Conservation (phyloP, 257 asterid genomes). For the Linaria vulgaris region DNA sequence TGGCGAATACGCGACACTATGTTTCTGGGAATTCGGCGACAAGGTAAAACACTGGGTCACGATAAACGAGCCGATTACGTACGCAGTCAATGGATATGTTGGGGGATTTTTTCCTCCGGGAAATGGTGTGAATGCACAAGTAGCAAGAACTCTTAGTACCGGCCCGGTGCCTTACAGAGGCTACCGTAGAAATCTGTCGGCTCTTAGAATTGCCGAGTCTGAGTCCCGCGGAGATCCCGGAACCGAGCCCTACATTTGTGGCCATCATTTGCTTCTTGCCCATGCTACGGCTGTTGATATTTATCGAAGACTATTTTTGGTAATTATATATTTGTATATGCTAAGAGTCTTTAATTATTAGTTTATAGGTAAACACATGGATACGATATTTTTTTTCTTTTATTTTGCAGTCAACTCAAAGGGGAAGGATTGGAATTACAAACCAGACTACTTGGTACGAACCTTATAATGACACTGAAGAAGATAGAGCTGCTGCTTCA, state of each 20-base stretch:
- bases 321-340: no score
- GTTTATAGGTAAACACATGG: no score
- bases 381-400: no score
- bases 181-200: not conserved
- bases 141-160: no score
- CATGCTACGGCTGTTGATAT: constrained; percentile 23
- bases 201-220: not conserved
- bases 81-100: constrained; percentile 9
- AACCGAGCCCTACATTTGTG: constrained; percentile 20
- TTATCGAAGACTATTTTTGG: constrained; percentile 9
- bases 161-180: no score
- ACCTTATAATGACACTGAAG: not conserved
- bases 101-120: constrained; percentile 17
- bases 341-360: no score
- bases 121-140: no score
- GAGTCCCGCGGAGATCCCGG: not conserved
- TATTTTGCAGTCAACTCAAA: not conserved
- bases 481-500: constrained; percentile 14
- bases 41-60: constrained; percentile 26
- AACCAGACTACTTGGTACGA: not conserved
- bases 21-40: constrained; percentile 32
- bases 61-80: constrained; percentile 25
- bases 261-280: constrained; percentile 21
- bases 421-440: constrained; percentile 16
- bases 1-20: constrained; percentile 25